A percentile compares a stretch with the other conserved stretches of the same genome.
Conservation (phyloP, 306 rosid genomes). For the Dicorynia guianensis region DNA sequence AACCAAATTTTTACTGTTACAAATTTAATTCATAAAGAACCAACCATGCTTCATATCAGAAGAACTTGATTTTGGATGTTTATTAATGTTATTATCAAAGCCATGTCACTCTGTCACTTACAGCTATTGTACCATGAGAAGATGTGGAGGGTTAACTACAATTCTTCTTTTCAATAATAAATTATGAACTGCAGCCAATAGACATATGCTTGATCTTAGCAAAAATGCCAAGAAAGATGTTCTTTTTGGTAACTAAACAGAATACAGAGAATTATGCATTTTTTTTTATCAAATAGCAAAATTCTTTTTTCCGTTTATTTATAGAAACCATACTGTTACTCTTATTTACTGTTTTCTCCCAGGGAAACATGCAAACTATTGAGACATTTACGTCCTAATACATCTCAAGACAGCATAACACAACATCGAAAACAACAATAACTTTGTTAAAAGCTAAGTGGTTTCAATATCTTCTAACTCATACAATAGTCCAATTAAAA, state of each 20-base stretch:
- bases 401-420: not conserved
- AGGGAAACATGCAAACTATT: not conserved
- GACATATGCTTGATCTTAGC: not conserved
- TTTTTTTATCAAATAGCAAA: not conserved
- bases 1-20: too few relatives aligned
- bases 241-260: not conserved
- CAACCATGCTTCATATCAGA: too few relatives aligned
- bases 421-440: too few relatives aligned
- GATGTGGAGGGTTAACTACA: too few relatives aligned
- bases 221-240: not conserved
- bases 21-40: not conserved
- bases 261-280: not conserved
- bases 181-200: not conserved
- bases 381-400: not conserved
- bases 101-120: too few relatives aligned
- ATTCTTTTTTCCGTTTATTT: not conserved
- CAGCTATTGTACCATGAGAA: too few relatives aligned
- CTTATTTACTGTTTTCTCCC: not conserved
- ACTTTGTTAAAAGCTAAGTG: too few relatives aligned
- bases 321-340: too few relatives aligned
- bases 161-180: not conserved
- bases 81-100: too few relatives aligned
- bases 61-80: too few relatives aligned
- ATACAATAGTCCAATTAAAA: too few relatives aligned
- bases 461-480: too few relatives aligned